Base-by-base conservation (phyloP, 352 stramenopile species). In the Phytophthora tubulina region DNA sequence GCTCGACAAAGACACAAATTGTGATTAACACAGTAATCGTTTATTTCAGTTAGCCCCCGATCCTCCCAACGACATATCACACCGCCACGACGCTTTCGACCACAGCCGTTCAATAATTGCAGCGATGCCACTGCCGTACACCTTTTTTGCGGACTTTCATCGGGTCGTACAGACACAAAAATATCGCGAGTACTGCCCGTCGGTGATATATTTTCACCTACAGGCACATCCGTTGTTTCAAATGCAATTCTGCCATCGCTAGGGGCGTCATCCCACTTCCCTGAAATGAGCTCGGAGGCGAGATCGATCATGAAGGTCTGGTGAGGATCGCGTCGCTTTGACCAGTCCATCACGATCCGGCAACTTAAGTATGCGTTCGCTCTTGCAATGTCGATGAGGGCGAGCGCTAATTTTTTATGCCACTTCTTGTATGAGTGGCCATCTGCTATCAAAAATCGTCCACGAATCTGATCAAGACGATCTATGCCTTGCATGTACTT, bases 31-130 rank as follows among this genome's bases (percentile, higher is more conserved):
- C 58, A 77, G 21, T 73, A 73, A 63, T 72, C 0, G 63, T 73
- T 21, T 73, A 1, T 70, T 59, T 67, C 63, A 2, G 59, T 77
- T 31, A 61, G 52, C 31, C 39, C 63, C 32, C 67, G 54, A 45
- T 51, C 32, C 45, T 77, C 63, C 57, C 70, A 77, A 11, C 53
- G 52, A 42, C 70, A 77, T 44, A 77, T 45, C 1, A 73, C 70
- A 44, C 70, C 67, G n/a, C 50, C 17, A 38, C 58, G 36, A 4
- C 45, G n/a, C 46, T 72, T 72, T 21, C 63, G 8, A 13, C 44
- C 33, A 36, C 50, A 53, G 44, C 30, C 13, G 11, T 51, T 49
- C n/a, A 61, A 31, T 33, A 61, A 44, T 14, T 45, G 52, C 17
- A 27, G 21, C 30, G 52, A 57, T 4, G 51, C 3, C 17, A 70